A percentile compares a stretch with the other conserved stretches of the same genome.
Evolutionary conservation across 2,329 filamentous ascomycete genomes (phyloP).

Genomic region (Dothideomycetidae sp.): DNA sequence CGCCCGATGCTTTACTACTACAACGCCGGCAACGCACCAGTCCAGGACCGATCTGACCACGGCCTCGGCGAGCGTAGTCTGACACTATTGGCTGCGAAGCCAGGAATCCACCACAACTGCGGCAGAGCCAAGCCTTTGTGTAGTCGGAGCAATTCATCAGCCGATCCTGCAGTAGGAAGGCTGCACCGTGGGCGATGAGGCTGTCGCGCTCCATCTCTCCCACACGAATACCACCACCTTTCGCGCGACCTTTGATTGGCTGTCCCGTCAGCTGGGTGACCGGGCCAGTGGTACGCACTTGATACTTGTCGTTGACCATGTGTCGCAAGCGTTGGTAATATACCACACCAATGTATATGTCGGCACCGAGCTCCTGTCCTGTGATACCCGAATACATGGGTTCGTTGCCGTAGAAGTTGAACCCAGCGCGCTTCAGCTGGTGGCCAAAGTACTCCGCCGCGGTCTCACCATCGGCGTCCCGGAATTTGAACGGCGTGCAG

Average conservation of each 20-base stretch:
- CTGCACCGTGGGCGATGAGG: conserved; percentile 84
- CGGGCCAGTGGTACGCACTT: conserved; percentile 89
- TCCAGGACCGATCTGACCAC: conserved; percentile 12
- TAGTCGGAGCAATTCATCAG: conserved; percentile 97
- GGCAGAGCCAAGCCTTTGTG: conserved; percentile 76
- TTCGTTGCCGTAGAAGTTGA: conserved; percentile 97
- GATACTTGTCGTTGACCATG: conserved; percentile 99
- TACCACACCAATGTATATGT: conserved; percentile 93
- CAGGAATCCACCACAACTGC: conserved; percentile 77
- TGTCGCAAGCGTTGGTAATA: conserved; percentile 97
- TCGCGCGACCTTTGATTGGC: conserved; percentile 90
- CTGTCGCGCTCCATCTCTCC: conserved; percentile 99
- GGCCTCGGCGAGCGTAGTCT: conserved; percentile 23
- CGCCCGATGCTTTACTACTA: conserved; percentile 18
- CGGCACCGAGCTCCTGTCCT: conserved; percentile 79
- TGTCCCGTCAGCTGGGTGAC: conserved; percentile 84
- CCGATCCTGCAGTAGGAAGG: conserved; percentile 87
- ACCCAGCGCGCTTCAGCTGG: conserved; percentile 86
- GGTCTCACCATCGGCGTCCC: conserved; percentile 65
- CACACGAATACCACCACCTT: conserved; percentile 95
- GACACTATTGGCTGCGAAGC: conserved; percentile 65
- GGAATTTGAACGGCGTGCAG: conserved; percentile 83
- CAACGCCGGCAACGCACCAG: conserved; percentile 24
- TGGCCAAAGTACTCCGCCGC: conserved; percentile 92
- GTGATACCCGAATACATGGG: conserved; percentile 98